Evolutionary conservation across 768 basidiomycete genomes (phyloP).

Genomic region (Boletus subparvulus): DNA sequence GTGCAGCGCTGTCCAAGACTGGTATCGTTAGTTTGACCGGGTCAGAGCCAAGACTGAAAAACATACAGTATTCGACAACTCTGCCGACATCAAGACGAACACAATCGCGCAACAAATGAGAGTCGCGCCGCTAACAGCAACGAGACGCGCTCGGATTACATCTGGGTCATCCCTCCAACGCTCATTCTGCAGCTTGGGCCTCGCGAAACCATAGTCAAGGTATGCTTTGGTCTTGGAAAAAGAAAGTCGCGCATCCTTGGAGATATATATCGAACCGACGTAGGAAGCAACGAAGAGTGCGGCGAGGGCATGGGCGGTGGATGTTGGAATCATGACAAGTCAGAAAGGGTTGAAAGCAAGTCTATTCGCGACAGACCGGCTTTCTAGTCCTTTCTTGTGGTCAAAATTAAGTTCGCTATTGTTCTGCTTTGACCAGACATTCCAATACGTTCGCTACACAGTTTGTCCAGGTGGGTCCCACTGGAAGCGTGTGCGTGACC

Average conservation of each 20-base stretch:
- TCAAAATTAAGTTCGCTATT: slow-evolving; percentile 11
- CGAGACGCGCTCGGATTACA: slow-evolving; percentile 78
- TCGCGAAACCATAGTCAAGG: slow-evolving; percentile 27
- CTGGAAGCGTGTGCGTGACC: slow-evolving; percentile 6
- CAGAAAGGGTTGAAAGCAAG: neutral
- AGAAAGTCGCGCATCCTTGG: slow-evolving; percentile 58
- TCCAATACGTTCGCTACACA: too few relatives aligned
- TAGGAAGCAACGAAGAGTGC: slow-evolving; percentile 63
- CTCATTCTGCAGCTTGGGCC: slow-evolving; percentile 39
- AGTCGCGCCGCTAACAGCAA: slow-evolving; percentile 66
- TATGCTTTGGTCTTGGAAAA: slow-evolving; percentile 38
- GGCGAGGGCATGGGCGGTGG: slow-evolving; percentile 53
- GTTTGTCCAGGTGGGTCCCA: slow-evolving; percentile 14
- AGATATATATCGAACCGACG: slow-evolving; percentile 82
- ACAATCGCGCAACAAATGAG: slow-evolving; percentile 54
- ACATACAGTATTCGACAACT: slow-evolving; percentile 13
- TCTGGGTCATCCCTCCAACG: slow-evolving; percentile 80
- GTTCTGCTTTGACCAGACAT: slow-evolving; percentile 5
- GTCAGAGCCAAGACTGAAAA: neutral
- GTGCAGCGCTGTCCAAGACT: slow-evolving; percentile 23
- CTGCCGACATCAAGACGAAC: slow-evolving; percentile 39
- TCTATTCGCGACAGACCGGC: slow-evolving; percentile 5
- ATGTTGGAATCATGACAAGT: slow-evolving; percentile 27
- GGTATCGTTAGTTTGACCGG: slow-evolving; percentile 5
- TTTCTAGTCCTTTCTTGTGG: slow-evolving; percentile 13